These are phyloP conservation scores for Diutina pseudorugosa DNA, from an alignment of 1,139 yeast species.

Conservation along the genomic window DNA sequence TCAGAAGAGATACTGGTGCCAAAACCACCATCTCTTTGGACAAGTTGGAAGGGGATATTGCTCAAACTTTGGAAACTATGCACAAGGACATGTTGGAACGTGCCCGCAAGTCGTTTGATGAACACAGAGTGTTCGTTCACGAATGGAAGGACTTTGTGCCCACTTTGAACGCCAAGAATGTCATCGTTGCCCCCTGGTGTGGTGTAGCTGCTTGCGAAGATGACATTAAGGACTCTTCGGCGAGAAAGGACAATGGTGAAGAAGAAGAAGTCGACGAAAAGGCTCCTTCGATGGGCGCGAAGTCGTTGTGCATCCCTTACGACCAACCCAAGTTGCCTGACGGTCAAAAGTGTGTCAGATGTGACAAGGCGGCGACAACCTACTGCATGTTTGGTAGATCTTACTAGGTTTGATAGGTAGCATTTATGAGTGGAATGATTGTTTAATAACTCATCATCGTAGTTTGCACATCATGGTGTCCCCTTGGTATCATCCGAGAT, in stretches of 20 bases:
- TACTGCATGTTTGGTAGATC: constrained; percentile 97
- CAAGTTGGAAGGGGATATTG: constrained; percentile 31
- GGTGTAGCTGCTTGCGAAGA: constrained; percentile 92
- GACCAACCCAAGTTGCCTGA: constrained; percentile 74
- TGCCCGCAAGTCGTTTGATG: constrained; percentile 76
- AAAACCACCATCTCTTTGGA: constrained; percentile 56
- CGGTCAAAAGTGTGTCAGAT: constrained; percentile 79
- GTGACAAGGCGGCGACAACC: constrained; percentile 61
- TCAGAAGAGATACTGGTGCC: constrained; percentile 82
- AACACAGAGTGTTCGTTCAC: constrained; percentile 68
- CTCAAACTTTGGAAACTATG: constrained; percentile 64
- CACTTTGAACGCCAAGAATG: constrained; percentile 81
- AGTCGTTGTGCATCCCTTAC: constrained; percentile 92
- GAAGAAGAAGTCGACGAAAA: constrained; percentile 86
- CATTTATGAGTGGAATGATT: not conserved
- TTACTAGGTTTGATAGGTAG: constrained; percentile 30
- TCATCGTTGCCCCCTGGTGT: constrained; percentile 95
- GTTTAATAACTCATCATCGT: not conserved
- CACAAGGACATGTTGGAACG: constrained; percentile 61
- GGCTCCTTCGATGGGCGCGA: constrained; percentile 99
- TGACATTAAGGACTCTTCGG: constrained; percentile 87
- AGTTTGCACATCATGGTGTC: no score
- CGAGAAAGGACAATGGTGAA: constrained; percentile 68
- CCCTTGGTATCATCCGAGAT: no score
- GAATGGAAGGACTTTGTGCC: constrained; percentile 93